phyloP scores from a whole-genome alignment of 257 asterid genomes.

The Solanum pennellii region DNA sequence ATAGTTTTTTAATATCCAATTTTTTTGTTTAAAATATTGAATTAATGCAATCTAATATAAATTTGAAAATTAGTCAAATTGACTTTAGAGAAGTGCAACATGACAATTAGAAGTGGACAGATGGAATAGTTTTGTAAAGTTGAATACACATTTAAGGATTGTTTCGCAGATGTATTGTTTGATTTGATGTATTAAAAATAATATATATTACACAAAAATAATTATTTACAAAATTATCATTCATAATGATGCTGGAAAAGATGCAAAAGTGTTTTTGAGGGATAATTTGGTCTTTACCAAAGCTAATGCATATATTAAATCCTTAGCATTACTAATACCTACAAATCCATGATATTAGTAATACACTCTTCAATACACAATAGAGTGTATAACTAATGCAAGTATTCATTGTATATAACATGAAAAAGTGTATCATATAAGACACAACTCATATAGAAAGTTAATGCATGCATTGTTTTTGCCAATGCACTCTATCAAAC shows the following conservation, averaged over 20 bases:
- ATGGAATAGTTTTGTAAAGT: background rate
- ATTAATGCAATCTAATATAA: no score
- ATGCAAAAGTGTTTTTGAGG: background rate
- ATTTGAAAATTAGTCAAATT: background rate
- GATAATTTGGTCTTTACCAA: background rate
- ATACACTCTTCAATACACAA: background rate
- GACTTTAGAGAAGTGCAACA: no score
- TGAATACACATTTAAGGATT: background rate
- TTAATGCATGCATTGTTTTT: background rate
- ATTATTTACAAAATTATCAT: background rate
- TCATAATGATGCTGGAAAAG: background rate
- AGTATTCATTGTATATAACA: no score
- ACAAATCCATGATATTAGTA: background rate
- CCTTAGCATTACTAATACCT: background rate
- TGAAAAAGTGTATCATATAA: background rate
- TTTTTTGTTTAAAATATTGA: no score
- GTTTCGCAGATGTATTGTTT: no score
- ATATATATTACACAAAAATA: background rate
- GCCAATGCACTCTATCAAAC: background rate
- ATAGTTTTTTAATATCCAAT: no score
- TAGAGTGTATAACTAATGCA: background rate
- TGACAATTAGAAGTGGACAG: background rate
- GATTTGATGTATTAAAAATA: background rate
- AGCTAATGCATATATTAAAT: background rate
- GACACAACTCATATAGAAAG: background rate